Evolutionary conservation across 2,329 filamentous ascomycete species (phyloP).

Genomic region (Cephalotrichum gorgonifer): DNA sequence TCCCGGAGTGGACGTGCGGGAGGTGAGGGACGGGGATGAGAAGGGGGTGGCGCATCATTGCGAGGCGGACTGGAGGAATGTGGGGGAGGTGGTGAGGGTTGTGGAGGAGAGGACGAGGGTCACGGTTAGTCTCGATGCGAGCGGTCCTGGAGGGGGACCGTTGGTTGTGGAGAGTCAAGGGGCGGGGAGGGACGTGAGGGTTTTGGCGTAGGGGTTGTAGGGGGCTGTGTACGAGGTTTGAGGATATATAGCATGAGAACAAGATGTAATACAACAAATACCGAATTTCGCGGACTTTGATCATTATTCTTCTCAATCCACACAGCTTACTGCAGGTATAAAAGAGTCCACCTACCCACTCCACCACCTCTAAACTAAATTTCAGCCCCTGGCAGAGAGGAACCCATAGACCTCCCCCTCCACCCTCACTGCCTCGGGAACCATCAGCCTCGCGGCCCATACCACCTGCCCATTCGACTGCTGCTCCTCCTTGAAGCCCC

Average conservation of each 20-base stretch:
- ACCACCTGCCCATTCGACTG: neutral
- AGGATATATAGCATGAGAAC: too few relatives aligned
- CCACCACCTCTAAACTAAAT: neutral
- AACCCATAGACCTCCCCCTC: neutral
- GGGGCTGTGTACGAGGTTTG: too few relatives aligned
- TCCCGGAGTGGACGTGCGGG: conserved; percentile 69
- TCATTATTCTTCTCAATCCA: too few relatives aligned
- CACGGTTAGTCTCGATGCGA: conserved; percentile 62
- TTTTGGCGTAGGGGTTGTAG: neutral
- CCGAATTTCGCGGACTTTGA: too few relatives aligned
- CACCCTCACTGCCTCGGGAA: neutral
- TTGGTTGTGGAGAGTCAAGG: conserved; percentile 55
- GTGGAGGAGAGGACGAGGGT: conserved; percentile 60
- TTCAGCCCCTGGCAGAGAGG: too few relatives aligned
- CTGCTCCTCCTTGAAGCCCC: neutral
- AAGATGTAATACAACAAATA: too few relatives aligned
- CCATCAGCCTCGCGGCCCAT: neutral
- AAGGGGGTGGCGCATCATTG: conserved; percentile 32
- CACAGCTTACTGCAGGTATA: too few relatives aligned
- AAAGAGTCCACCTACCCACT: too few relatives aligned
- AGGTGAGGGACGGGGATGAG: conserved; percentile 29
- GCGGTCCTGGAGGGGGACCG: conserved; percentile 54
- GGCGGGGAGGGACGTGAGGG: conserved; percentile 5
- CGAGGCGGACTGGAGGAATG: conserved; percentile 72
- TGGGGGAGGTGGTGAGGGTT: conserved; percentile 68